Evolutionary conservation across 352 stramenopile species (phyloP).

Genomic region (Globisporangium okanoganense): DNA sequence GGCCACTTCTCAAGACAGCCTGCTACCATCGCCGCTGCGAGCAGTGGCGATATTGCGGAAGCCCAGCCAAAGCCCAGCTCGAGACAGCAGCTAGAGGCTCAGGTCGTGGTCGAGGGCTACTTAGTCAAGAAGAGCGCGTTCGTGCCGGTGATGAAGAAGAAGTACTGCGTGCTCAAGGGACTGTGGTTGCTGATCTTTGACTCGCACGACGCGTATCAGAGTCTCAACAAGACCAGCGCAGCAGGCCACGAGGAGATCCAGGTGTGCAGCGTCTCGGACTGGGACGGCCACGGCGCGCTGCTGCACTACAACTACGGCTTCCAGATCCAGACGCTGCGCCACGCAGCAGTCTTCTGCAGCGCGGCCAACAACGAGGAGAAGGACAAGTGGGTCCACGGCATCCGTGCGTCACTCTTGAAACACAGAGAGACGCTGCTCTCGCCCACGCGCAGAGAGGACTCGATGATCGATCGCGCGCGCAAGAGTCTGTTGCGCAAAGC

Average conservation of each 20-base stretch:
- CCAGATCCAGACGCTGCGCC: constrained; percentile 51
- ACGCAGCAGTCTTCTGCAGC: constrained; percentile 63
- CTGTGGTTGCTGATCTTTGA: constrained; percentile 41
- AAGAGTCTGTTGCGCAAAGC: constrained; percentile 15
- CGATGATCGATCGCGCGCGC: constrained; percentile 17
- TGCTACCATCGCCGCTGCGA: neutral
- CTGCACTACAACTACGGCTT: constrained; percentile 76
- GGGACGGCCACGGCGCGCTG: constrained; percentile 56
- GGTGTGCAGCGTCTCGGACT: constrained; percentile 45
- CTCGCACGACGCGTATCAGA: constrained; percentile 35
- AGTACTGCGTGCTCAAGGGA: constrained; percentile 47
- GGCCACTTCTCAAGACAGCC: constrained; percentile 6
- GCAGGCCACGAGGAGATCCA: constrained; percentile 20
- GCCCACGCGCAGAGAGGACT: constrained; percentile 25
- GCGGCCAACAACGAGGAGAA: constrained; percentile 57
- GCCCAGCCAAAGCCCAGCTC: neutral
- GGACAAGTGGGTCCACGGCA: constrained; percentile 54
- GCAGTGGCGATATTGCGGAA: neutral
- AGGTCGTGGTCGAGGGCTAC: constrained; percentile 47
- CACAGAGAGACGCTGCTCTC: constrained; percentile 28
- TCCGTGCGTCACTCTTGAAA: constrained; percentile 49
- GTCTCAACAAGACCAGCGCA: constrained; percentile 4
- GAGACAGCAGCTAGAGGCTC: constrained; percentile 1
- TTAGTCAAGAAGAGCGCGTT: constrained; percentile 47
- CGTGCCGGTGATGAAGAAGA: constrained; percentile 56